Evolutionary conservation across 768 basidiomycete species (phyloP).

Genomic region (Phlebiopsis gigantea): DNA sequence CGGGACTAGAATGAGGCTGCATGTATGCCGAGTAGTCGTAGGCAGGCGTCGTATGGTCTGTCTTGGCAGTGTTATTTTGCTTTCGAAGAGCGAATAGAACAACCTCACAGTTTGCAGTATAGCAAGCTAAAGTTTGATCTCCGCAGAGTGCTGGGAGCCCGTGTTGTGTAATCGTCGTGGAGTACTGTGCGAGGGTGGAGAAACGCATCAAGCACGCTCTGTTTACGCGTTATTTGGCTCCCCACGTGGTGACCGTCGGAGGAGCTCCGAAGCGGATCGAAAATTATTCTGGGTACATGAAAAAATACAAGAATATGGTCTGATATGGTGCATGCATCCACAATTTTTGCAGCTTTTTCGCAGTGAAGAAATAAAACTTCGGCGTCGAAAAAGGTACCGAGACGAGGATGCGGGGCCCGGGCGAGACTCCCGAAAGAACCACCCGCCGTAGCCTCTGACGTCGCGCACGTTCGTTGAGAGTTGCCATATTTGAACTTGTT

Average conservation of each 20-base stretch:
- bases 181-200: neutral
- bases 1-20: no score
- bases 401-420: neutral
- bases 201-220: neutral
- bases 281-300: neutral
- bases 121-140: no score
- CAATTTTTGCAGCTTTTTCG: neutral
- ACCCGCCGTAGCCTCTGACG: conserved; percentile 14
- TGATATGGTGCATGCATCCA: neutral
- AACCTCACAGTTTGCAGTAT: no score
- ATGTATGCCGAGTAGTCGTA: no score
- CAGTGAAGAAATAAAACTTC: neutral
- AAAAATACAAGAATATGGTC: neutral
- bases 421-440: neutral
- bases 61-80: no score
- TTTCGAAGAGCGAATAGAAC: no score
- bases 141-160: no score
- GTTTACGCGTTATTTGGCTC: conserved; percentile 13
- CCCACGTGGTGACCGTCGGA: conserved; percentile 1
- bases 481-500: conserved; percentile 13
- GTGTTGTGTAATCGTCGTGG: no score
- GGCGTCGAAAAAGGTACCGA: neutral
- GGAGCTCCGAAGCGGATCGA: neutral
- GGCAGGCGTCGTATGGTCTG: no score
- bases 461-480: conserved; percentile 26